Evolutionary conservation across 225 moss, liverwort and hornwort species (phyloP).

Genomic region (Pleurozium schreberi): DNA sequence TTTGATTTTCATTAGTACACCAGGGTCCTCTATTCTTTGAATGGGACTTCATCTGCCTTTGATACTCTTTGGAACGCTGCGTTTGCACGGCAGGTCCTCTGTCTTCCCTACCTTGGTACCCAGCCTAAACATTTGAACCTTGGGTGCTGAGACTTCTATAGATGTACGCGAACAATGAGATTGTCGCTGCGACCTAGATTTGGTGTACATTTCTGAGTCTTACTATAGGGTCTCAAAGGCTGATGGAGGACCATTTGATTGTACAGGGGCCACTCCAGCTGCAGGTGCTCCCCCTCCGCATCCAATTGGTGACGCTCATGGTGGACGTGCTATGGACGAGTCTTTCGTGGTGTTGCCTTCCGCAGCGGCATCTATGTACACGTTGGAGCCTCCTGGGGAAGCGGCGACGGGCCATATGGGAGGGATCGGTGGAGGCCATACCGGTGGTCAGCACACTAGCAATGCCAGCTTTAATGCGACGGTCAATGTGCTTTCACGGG

Average conservation of each 20-base stretch:
- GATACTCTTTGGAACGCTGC: neutral
- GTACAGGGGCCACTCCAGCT: constrained; percentile 28
- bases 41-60: neutral
- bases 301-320: constrained; percentile 54
- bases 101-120: neutral
- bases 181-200: neutral
- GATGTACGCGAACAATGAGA: neutral
- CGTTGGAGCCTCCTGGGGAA: constrained; percentile 57
- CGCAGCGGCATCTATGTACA: constrained; percentile 96
- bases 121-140: neutral
- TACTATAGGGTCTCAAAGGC: neutral
- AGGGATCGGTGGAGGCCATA: constrained; percentile 26
- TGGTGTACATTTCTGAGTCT: neutral
- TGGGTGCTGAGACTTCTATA: neutral
- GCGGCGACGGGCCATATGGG: constrained; percentile 32
- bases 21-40: neutral
- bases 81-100: neutral
- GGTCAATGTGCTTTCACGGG: constrained; percentile 85
- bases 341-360: constrained; percentile 97
- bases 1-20: neutral
- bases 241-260: constrained; percentile 8
- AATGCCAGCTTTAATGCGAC: constrained; percentile 96
- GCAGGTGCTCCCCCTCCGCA: constrained; percentile 29
- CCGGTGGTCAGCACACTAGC: constrained; percentile 67
- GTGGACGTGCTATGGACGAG: constrained; percentile 87